phyloP scores from a whole-genome alignment of 345 rosid genomes.

The Trapa incisa region DNA sequence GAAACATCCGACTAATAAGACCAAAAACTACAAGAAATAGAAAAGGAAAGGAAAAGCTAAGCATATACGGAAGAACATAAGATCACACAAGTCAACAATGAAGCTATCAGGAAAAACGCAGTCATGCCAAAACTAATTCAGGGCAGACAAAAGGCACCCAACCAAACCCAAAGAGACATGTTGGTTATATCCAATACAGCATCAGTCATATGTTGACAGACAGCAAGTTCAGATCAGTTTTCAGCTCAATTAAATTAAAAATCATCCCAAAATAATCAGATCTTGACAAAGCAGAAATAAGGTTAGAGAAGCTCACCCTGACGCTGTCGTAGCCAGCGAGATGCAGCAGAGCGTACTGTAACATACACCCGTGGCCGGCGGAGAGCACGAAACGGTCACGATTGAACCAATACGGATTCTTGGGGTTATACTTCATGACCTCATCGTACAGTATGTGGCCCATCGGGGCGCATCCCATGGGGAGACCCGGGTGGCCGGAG shows the following conservation, averaged over 20 bases:
- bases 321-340: constrained; percentile 96
- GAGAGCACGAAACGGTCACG: constrained; percentile 92
- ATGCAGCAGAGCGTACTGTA: constrained; percentile 87
- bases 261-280: neutral
- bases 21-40: neutral
- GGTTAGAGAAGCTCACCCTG: constrained; percentile 20
- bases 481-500: constrained; percentile 93
- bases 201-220: neutral
- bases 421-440: constrained; percentile 81
- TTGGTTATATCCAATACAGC: neutral
- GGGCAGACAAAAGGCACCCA: too few relatives aligned
- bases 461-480: constrained; percentile 97
- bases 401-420: constrained; percentile 95
- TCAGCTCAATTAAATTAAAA: neutral
- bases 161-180: neutral
- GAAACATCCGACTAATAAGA: neutral
- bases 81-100: too few relatives aligned
- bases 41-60: too few relatives aligned
- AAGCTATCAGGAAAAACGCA: too few relatives aligned
- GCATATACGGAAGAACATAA: too few relatives aligned
- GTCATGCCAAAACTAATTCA: too few relatives aligned
- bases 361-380: constrained; percentile 95
- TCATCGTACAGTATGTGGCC: constrained; percentile 87
- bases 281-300: neutral
- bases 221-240: neutral